Evolutionary conservation across 805 yeast species (phyloP).

Genomic region (Pichia ethanolica): DNA sequence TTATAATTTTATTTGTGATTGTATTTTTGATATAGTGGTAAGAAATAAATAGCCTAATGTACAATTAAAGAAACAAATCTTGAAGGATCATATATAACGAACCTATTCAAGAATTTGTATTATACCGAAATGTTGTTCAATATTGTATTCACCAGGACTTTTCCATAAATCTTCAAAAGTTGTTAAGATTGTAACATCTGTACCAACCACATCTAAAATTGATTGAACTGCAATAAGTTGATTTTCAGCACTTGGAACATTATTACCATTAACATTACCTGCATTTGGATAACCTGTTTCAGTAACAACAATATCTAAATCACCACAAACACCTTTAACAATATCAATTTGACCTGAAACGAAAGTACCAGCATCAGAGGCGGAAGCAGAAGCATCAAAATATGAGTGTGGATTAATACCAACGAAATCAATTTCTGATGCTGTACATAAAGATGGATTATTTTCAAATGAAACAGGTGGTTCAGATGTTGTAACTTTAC

Average conservation of each 20-base stretch:
- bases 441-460: slow-evolving; percentile 61
- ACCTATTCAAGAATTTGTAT: slow-evolving; percentile 24
- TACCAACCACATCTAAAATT: slow-evolving; percentile 50
- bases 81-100: too few relatives aligned
- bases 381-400: slow-evolving; percentile 57
- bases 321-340: slow-evolving; percentile 49
- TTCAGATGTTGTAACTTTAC: slow-evolving; percentile 76
- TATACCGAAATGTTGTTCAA: slow-evolving; percentile 84
- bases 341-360: slow-evolving; percentile 54
- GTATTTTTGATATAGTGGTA: too few relatives aligned
- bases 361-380: slow-evolving; percentile 65
- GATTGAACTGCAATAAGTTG: slow-evolving; percentile 62
- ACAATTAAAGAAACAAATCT: not conserved
- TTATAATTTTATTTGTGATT: not conserved
- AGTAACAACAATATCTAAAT: slow-evolving; percentile 51
- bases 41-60: not conserved
- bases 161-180: slow-evolving; percentile 88
- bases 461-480: slow-evolving; percentile 70
- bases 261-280: slow-evolving; percentile 65
- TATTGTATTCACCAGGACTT: slow-evolving; percentile 69
- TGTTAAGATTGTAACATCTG: slow-evolving; percentile 64
- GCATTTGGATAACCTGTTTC: slow-evolving; percentile 87
- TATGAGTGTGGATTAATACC: slow-evolving; percentile 86
- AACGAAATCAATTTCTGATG: slow-evolving; percentile 67
- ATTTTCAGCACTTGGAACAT: slow-evolving; percentile 63